phyloP scores from a whole-genome alignment of 257 asterid genomes.

The Salvia splendens region DNA sequence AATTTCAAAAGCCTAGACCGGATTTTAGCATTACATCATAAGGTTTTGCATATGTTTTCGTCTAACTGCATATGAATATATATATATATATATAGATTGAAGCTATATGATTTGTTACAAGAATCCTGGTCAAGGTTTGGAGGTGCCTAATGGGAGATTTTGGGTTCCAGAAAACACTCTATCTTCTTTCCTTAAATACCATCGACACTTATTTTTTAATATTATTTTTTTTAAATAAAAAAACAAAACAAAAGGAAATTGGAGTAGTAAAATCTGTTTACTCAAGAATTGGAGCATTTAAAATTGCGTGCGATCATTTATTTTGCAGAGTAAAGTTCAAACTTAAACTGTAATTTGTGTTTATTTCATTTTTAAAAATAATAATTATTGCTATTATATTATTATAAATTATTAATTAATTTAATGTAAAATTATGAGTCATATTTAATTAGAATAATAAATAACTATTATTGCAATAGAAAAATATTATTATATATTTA shows the following conservation, averaged over 20 bases:
- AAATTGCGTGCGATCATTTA: too few species aligned
- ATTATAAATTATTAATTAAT: too few species aligned
- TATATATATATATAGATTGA: conserved; percentile 45
- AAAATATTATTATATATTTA: too few species aligned
- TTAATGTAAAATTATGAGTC: too few species aligned
- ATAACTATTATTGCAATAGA: too few species aligned
- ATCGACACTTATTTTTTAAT: conserved; percentile 2
- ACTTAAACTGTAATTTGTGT: neutral
- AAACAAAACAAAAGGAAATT: neutral
- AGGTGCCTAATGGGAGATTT: conserved; percentile 54
- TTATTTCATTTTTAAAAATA: conserved; percentile 30
- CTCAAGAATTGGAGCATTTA: too few species aligned
- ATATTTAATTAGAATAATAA: too few species aligned
- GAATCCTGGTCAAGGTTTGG: conserved; percentile 69
- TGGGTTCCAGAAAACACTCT: conserved; percentile 44
- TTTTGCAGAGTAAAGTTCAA: too few species aligned
- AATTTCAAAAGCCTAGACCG: conserved; percentile 57
- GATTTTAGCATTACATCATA: conserved; percentile 50
- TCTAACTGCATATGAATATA: conserved; percentile 40
- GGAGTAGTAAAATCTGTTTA: conserved; percentile 11
- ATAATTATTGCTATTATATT: neutral
- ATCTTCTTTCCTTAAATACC: conserved; percentile 23
- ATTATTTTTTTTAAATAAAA: neutral
- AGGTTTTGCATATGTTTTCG: conserved; percentile 9
- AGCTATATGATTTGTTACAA: conserved; percentile 46